These are phyloP conservation scores for Parmelia sp. DNA, from an alignment of 495 filamentous ascomycete species.

Conservation along the genomic window DNA sequence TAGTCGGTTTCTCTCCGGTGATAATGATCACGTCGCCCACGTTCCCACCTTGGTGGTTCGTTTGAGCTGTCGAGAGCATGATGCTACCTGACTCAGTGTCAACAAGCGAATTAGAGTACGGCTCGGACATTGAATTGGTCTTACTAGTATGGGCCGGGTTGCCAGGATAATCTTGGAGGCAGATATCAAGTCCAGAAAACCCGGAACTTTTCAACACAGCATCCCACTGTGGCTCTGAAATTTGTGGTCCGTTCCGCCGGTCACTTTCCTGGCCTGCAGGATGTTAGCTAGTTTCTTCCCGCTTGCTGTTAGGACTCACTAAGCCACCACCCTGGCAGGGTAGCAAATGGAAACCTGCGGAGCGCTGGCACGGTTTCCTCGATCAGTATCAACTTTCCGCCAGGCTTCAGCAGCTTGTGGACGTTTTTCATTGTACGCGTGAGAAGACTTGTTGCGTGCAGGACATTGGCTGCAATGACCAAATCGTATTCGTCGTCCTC, in stretches of 20 bases:
- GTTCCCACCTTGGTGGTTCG: no score
- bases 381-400: constrained; percentile 24
- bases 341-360: constrained; percentile 13
- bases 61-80: no score
- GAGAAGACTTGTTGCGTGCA: constrained; percentile 32
- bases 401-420: constrained; percentile 28
- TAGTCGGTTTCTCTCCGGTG: no score
- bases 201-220: neutral
- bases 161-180: neutral
- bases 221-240: neutral
- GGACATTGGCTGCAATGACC: constrained; percentile 26
- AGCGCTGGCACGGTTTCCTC: constrained; percentile 18
- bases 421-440: constrained; percentile 32
- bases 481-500: constrained; percentile 26
- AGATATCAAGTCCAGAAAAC: neutral
- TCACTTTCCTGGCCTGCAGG: neutral
- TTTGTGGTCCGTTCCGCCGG: neutral
- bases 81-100: no score
- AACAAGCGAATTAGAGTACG: no score
- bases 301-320: neutral
- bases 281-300: no score
- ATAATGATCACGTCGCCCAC: no score
- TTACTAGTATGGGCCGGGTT: neutral
- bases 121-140: no score
- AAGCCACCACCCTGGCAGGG: constrained; percentile 28